Base-by-base conservation (phyloP, 768 basidiomycete genomes). In the Pisolithus marmoratus region DNA sequence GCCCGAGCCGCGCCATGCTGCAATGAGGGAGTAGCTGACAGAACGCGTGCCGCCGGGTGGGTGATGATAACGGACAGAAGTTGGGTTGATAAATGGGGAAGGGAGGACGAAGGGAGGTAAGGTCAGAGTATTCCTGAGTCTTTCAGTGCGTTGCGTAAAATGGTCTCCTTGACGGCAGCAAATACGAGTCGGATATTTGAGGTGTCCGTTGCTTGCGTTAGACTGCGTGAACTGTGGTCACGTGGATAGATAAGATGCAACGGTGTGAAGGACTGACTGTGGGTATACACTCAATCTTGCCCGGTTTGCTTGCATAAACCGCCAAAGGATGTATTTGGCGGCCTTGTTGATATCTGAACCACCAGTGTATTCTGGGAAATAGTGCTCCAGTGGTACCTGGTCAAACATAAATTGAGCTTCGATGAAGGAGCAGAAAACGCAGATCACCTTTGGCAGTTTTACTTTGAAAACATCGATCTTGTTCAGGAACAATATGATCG, bases 241-340 rank as follows among this genome's bases (percentile, higher is more conserved):
- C 17, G 19, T 48, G 5, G 12, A 15, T 19, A 41, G 14, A 27
- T 29, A 19, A 7, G 26, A 15, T 17, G 4, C 2, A 8, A 19
- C 17, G 37, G 36, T 7, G 9, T n/a, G 34, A 26, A 22, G 34
- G 12, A 77, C 86, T 34, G 56, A 89, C 89, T 96, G 93, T 3
- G 93, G 93, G 67, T 94, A 96, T 19, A 96, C 88, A 52, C 85
- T 91, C 58, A 94, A 69, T 48, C 84, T 68, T 49, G 89, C 89
- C 20, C 87, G 72, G 59, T 94, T 95, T 50, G 88, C 85, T 67
- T 95, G 90, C 78, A 93, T 94, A 60, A 95, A 97, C 61, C 88
- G 74, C 94, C 92, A 96, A 36, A 97, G 73, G 49, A 97, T 93
- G 57, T 91, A 95, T 60, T 94, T 93, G 0, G 93, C 91, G 2